phyloP scores from a whole-genome alignment of 768 basidiomycete genomes.

The Boletus tylopilopsis region DNA sequence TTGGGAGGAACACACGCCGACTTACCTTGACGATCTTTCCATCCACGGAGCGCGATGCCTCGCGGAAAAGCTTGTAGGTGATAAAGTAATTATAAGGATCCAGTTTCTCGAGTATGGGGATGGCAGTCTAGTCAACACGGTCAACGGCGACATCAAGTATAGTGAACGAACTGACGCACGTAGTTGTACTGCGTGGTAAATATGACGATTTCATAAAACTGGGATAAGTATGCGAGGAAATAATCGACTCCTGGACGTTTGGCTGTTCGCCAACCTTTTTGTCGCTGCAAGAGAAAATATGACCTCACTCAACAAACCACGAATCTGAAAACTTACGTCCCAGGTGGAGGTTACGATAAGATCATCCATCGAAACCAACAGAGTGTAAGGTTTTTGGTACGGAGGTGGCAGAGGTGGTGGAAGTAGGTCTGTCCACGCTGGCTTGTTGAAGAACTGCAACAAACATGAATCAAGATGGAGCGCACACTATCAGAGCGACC shows the following conservation, averaged over 20 bases:
- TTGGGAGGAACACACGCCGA: neutral
- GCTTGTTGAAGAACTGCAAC: conserved; percentile 84
- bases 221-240: conserved; percentile 94
- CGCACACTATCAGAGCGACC: conserved; percentile 20
- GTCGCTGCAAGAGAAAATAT: conserved; percentile 51
- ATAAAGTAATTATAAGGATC: conserved; percentile 92
- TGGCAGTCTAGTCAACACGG: conserved; percentile 62
- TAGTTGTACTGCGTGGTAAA: conserved; percentile 91
- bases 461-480: neutral
- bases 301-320: neutral
- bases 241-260: conserved; percentile 98
- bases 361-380: conserved; percentile 89
- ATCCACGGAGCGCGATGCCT: conserved; percentile 80
- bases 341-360: conserved; percentile 88
- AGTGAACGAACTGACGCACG: conserved; percentile 44
- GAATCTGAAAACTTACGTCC: conserved; percentile 67
- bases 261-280: conserved; percentile 95
- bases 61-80: conserved; percentile 87
- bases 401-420: conserved; percentile 81
- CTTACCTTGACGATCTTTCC: conserved; percentile 82
- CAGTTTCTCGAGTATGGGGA: conserved; percentile 86
- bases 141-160: neutral
- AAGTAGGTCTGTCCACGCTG: conserved; percentile 87
- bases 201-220: conserved; percentile 97
- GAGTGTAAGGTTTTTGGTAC: conserved; percentile 87